A percentile compares a stretch with the other conserved stretches of the same genome.
phyloP scores from a whole-genome alignment of 78 protist species.

The Monosiga brevicollis region DNA sequence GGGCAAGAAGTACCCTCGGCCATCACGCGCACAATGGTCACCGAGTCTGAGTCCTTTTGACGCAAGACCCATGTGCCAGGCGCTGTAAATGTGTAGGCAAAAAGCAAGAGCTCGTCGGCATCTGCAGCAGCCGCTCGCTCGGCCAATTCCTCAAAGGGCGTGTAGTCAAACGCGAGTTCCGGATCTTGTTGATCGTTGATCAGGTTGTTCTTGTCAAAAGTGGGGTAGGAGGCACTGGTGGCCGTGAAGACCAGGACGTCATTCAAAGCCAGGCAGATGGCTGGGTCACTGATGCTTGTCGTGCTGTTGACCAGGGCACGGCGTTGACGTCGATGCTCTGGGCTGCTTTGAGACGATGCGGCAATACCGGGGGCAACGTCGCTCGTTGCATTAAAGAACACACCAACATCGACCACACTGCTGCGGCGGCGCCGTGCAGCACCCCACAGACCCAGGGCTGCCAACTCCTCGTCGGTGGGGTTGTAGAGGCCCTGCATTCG shows the following conservation, averaged over 20 bases:
- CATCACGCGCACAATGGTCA: slow-evolving; percentile 31
- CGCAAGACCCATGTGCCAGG: slow-evolving; percentile 40
- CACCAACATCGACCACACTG: not conserved
- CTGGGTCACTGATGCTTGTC: too few relatives aligned
- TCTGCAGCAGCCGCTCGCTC: too few relatives aligned
- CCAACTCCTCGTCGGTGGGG: not conserved
- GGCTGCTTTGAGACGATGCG: too few relatives aligned
- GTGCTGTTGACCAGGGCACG: too few relatives aligned
- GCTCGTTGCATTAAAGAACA: too few relatives aligned
- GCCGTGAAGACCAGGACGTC: slow-evolving; percentile 30
- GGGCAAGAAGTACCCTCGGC: slow-evolving; percentile 18
- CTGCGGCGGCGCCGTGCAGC: not conserved
- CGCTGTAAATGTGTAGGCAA: slow-evolving; percentile 22
- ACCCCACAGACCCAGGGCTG: not conserved
- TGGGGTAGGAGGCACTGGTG: slow-evolving; percentile 31
- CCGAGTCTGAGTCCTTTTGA: not conserved
- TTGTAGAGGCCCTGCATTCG: not conserved
- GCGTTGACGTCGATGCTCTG: not conserved
- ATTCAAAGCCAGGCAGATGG: slow-evolving; percentile 28
- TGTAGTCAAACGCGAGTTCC: slow-evolving; percentile 42
- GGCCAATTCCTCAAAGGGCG: slow-evolving; percentile 23
- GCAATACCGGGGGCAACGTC: too few relatives aligned
- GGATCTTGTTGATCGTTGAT: slow-evolving; percentile 22
- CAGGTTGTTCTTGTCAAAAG: slow-evolving; percentile 43
- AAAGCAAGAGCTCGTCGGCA: slow-evolving; percentile 12